Conservation (phyloP, 2,329 filamentous ascomycete genomes). For the Aspergillus neoniger region DNA sequence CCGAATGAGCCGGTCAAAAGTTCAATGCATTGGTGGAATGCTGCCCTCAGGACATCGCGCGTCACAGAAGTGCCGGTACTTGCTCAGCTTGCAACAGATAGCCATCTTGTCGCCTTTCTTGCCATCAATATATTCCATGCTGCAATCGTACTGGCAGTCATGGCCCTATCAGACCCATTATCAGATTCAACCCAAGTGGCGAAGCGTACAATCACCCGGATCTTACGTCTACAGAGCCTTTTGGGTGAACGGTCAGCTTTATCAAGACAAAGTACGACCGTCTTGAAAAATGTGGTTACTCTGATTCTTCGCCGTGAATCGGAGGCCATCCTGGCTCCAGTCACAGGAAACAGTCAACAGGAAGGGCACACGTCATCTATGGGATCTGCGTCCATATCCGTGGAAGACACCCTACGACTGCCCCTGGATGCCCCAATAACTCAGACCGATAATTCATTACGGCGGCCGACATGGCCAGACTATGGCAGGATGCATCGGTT, state of each 20-base stretch:
- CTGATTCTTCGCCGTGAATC: slow-evolving; percentile 30
- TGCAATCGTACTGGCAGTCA: slow-evolving; percentile 46
- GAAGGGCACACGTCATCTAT: not conserved
- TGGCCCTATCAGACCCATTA: slow-evolving; percentile 46
- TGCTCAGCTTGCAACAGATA: slow-evolving; percentile 42
- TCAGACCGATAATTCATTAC: not conserved
- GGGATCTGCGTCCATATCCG: slow-evolving; percentile 16
- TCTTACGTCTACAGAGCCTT: slow-evolving; percentile 44
- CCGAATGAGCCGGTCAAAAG: slow-evolving; percentile 12
- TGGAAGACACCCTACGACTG: slow-evolving; percentile 28
- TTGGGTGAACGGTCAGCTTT: slow-evolving; percentile 37
- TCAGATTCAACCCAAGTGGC: slow-evolving; percentile 46
- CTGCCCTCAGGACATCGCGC: slow-evolving; percentile 43
- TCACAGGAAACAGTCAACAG: slow-evolving; percentile 12
- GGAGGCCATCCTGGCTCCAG: slow-evolving; percentile 26
- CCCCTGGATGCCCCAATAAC: slow-evolving; percentile 20
- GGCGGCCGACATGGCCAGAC: not conserved
- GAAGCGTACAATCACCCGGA: slow-evolving; percentile 47
- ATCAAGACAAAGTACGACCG: slow-evolving; percentile 36
- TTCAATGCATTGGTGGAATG: slow-evolving; percentile 32
- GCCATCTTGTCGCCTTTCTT: slow-evolving; percentile 48
- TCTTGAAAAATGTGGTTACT: slow-evolving; percentile 28
- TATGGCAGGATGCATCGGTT: slow-evolving; percentile 21
- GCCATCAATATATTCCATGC: slow-evolving; percentile 51
- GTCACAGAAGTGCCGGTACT: slow-evolving; percentile 37